A percentile compares a stretch with the other conserved stretches of the same genome.
These are phyloP conservation scores for Trichophyton rubrum DNA, from an alignment of 2,329 filamentous ascomycete species.

Conservation along the genomic window DNA sequence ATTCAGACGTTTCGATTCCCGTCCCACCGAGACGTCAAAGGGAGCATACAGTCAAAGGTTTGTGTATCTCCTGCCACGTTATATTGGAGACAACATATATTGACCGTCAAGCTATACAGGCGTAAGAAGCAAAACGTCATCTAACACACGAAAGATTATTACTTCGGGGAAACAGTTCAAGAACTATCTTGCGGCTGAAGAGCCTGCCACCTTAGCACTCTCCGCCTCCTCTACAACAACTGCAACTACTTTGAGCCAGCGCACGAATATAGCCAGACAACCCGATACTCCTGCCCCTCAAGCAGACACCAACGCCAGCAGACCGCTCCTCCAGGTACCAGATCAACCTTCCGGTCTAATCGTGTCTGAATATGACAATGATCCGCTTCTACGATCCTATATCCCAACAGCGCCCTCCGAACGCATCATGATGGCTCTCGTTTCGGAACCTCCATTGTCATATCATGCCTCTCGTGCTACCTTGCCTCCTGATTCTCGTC, in stretches of 20 bases:
- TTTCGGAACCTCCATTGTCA: slow-evolving; percentile 35
- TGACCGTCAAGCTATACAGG: slow-evolving; percentile 12
- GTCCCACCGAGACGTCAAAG: slow-evolving; percentile 45
- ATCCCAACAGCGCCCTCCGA: slow-evolving; percentile 33
- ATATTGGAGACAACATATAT: neutral
- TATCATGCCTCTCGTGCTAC: slow-evolving; percentile 36
- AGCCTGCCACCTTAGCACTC: slow-evolving; percentile 24
- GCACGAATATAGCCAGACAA: slow-evolving; percentile 10
- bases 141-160: slow-evolving; percentile 37
- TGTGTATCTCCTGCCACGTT: slow-evolving; percentile 1
- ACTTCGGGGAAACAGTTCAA: slow-evolving; percentile 39
- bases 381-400: slow-evolving; percentile 32
- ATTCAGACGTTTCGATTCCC: slow-evolving; percentile 58
- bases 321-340: neutral
- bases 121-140: slow-evolving; percentile 32
- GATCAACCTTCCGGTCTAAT: slow-evolving; percentile 18
- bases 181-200: slow-evolving; percentile 41
- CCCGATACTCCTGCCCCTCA: slow-evolving; percentile 11
- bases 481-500: slow-evolving; percentile 20
- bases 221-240: slow-evolving; percentile 9
- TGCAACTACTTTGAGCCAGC: slow-evolving; percentile 3
- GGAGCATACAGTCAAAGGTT: slow-evolving; percentile 33
- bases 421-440: slow-evolving; percentile 33
- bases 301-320: neutral
- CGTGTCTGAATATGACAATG: slow-evolving; percentile 28